These are phyloP conservation scores for Boletellus sp. DNA, from an alignment of 768 basidiomycete genomes.

Conservation along the genomic window DNA sequence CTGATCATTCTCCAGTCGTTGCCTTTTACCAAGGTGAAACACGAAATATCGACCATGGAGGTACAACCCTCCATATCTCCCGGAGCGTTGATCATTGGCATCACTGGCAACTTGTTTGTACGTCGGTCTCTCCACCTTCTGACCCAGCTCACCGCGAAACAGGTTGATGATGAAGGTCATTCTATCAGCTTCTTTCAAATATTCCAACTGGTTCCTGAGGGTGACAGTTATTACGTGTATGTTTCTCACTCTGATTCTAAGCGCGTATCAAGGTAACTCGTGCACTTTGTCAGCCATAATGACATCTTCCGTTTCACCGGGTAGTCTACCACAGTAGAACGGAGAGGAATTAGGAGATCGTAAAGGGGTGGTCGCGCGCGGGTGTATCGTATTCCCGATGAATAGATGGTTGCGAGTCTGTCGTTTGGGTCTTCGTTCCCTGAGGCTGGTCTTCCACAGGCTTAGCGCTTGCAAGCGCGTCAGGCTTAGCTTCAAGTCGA, in stretches of 20 bases:
- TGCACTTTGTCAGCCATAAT: conserved; percentile 53
- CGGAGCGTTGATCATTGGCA: conserved; percentile 67
- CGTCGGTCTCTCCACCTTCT: conserved; percentile 21
- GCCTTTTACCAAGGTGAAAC: conserved; percentile 78
- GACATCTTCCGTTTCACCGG: conserved; percentile 90
- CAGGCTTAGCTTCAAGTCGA: not conserved
- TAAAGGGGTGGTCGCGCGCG: conserved; percentile 7
- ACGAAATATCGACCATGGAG: conserved; percentile 79
- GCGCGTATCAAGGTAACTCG: conserved; percentile 7
- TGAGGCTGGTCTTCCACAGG: not conserved
- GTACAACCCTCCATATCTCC: conserved; percentile 75
- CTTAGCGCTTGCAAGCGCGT: not conserved
- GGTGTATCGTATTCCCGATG: conserved; percentile 15
- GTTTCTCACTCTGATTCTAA: conserved; percentile 30
- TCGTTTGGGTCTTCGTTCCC: not conserved
- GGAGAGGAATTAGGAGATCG: conserved; percentile 16
- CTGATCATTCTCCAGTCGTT: conserved; percentile 45
- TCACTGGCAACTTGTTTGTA: conserved; percentile 83
- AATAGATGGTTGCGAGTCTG: conserved; percentile 5
- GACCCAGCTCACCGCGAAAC: conserved; percentile 5
- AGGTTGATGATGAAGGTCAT: conserved; percentile 80
- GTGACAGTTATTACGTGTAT: conserved; percentile 78
- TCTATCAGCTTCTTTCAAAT: conserved; percentile 89
- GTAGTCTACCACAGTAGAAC: conserved; percentile 1
- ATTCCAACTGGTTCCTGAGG: conserved; percentile 87